Conservation (phyloP, 768 basidiomycete species). For the Sistotremastrum niveocremeum region DNA sequence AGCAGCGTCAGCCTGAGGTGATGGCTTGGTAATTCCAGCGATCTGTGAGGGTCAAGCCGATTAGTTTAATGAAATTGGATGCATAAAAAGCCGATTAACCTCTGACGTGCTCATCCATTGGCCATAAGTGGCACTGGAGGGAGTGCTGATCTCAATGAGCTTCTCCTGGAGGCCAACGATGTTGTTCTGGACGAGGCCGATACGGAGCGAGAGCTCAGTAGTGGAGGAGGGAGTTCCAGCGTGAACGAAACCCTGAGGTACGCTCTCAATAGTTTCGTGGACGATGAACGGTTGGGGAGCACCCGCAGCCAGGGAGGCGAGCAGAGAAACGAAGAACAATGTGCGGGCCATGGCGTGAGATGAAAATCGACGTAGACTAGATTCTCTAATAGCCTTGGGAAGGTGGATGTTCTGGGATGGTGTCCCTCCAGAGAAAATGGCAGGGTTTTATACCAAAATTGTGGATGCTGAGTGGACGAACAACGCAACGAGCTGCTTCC, state of each 20-base stretch:
- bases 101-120: constrained; percentile 25
- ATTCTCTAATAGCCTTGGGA: too few relatives aligned
- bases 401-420: too few relatives aligned
- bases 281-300: constrained; percentile 6
- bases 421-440: too few relatives aligned
- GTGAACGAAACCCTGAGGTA: constrained; percentile 17
- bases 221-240: constrained; percentile 17
- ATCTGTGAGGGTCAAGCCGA: too few relatives aligned
- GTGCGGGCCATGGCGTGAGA: too few relatives aligned
- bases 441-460: too few relatives aligned
- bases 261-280: constrained; percentile 15
- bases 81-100: constrained; percentile 12
- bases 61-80: background rate
- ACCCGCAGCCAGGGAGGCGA: too few relatives aligned
- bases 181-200: constrained; percentile 23
- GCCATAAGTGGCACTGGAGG: constrained; percentile 21
- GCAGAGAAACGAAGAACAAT: too few relatives aligned
- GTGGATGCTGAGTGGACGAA: too few relatives aligned
- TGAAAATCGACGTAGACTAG: too few relatives aligned
- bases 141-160: constrained; percentile 24
- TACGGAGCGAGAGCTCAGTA: constrained; percentile 20
- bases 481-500: too few relatives aligned
- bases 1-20: constrained; percentile 1
- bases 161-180: constrained; percentile 22
- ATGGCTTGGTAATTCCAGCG: too few relatives aligned